Percentiles rank a stretch among this genome's conserved stretches.
These are phyloP conservation scores for Begonia loranthoides DNA, from an alignment of 306 rosid genomes.

Conservation along the genomic window DNA sequence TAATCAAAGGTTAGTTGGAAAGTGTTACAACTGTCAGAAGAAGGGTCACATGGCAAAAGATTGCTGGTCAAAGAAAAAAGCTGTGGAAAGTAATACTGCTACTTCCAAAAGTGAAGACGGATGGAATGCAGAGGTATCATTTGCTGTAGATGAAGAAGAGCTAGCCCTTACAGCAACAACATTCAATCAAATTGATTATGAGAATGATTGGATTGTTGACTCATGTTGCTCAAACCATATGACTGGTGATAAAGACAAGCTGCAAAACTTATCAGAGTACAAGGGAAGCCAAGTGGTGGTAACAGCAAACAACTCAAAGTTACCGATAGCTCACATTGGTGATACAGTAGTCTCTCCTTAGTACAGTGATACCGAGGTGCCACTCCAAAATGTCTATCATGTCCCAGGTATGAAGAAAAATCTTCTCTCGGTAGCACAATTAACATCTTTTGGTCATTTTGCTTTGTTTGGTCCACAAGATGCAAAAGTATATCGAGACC, in stretches of 20 bases:
- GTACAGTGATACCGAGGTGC: background rate
- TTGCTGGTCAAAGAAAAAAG: slow-evolving; percentile 1
- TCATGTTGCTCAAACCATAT: background rate
- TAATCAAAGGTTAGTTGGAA: background rate
- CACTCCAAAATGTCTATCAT: background rate
- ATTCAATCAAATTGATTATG: background rate
- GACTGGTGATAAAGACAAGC: slow-evolving; percentile 1
- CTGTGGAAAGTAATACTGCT: background rate
- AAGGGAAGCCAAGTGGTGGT: background rate
- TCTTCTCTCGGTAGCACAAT: background rate
- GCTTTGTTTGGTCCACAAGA: slow-evolving; percentile 1
- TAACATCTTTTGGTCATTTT: background rate
- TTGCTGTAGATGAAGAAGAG: background rate
- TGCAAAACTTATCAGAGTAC: background rate
- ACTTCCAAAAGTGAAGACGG: background rate
- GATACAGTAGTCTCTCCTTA: background rate
- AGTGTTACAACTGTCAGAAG: slow-evolving; percentile 2
- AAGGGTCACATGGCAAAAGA: background rate
- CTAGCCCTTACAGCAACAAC: background rate
- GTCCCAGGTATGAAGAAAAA: slow-evolving; percentile 1
- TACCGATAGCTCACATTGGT: slow-evolving; percentile 4
- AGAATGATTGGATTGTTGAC: background rate
- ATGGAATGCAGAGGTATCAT: background rate
- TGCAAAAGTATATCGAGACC: slow-evolving; percentile 1
- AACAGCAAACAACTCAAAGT: background rate